A percentile compares a stretch with the other conserved stretches of the same genome.
phyloP scores from a whole-genome alignment of 345 rosid genomes.

The Balakata baccata region DNA sequence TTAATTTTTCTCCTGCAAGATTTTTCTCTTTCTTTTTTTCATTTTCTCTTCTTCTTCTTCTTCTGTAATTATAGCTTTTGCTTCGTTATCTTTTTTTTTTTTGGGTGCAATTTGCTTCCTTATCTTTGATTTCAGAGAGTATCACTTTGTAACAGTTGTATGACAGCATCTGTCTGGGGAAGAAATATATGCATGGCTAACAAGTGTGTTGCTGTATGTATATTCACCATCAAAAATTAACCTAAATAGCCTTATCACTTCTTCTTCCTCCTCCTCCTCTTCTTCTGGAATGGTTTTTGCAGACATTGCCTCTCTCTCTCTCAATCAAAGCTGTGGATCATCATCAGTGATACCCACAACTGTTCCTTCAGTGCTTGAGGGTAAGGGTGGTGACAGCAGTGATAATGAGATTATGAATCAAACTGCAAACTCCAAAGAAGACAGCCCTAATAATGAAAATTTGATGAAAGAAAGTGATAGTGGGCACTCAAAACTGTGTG shows the following conservation, averaged over 20 bases:
- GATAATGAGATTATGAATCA: conserved; percentile 16
- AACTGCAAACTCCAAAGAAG: conserved; percentile 19
- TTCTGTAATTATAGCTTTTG: no score
- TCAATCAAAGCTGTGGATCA: conserved; percentile 24
- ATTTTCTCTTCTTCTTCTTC: background rate
- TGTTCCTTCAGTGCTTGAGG: no score
- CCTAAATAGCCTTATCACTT: conserved; percentile 16
- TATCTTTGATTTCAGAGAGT: conserved; percentile 8
- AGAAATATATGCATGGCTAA: conserved; percentile 33
- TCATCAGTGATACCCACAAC: background rate
- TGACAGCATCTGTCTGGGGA: conserved; percentile 48
- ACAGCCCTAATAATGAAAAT: conserved; percentile 26
- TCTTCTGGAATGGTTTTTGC: conserved; percentile 34
- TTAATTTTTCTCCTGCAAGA: background rate
- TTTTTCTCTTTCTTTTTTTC: background rate
- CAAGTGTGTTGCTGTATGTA: conserved; percentile 19
- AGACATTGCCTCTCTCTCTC: conserved; percentile 52
- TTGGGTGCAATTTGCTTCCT: conserved; percentile 15
- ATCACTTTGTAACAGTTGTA: conserved; percentile 44
- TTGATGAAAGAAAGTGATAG: conserved; percentile 41
- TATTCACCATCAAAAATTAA: conserved; percentile 19
- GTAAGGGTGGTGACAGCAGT: conserved; percentile 27
- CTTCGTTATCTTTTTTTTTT: no score
- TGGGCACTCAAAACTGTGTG: conserved; percentile 72
- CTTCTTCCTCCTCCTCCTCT: conserved; percentile 15